These are phyloP conservation scores for Marsdenia floribunda DNA, from an alignment of 257 asterid genomes.

Conservation along the genomic window DNA sequence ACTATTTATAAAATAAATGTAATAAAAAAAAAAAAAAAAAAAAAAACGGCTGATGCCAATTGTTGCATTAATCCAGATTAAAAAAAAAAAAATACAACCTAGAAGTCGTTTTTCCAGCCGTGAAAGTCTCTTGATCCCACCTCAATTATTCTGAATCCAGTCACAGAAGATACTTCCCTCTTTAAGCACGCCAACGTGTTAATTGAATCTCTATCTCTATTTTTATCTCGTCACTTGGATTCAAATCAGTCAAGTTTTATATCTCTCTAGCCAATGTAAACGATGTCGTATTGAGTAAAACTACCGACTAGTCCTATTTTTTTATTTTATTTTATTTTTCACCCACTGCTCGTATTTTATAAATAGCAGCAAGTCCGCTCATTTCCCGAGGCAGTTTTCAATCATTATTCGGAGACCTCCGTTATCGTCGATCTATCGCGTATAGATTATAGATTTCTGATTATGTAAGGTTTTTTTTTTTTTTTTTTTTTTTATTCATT, in stretches of 20 bases:
- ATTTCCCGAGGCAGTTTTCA: conserved; percentile 1
- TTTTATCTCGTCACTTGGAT: no score
- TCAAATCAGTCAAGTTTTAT: neutral
- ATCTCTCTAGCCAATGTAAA: neutral
- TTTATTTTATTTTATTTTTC: neutral
- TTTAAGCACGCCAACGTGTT: conserved; percentile 12
- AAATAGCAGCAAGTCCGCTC: neutral
- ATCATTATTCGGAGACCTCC: neutral
- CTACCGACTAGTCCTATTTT: neutral
- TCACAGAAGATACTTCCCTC: conserved; percentile 6
- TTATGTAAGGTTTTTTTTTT: neutral
- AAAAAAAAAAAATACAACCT: no score
- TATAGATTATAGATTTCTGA: neutral
- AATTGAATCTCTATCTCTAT: conserved; percentile 4
- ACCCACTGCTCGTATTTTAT: neutral
- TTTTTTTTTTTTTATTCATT: neutral
- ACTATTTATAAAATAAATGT: no score
- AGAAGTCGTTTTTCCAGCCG: no score
- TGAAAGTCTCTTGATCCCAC: neutral
- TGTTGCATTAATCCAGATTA: no score
- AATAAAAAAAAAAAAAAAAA: no score
- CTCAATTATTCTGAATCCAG: neutral
- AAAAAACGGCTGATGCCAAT: no score
- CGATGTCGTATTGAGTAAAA: neutral
- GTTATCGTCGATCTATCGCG: conserved; percentile 4